Base-by-base conservation (phyloP, 768 basidiomycete genomes). In the Rhodotorula graminis region DNA sequence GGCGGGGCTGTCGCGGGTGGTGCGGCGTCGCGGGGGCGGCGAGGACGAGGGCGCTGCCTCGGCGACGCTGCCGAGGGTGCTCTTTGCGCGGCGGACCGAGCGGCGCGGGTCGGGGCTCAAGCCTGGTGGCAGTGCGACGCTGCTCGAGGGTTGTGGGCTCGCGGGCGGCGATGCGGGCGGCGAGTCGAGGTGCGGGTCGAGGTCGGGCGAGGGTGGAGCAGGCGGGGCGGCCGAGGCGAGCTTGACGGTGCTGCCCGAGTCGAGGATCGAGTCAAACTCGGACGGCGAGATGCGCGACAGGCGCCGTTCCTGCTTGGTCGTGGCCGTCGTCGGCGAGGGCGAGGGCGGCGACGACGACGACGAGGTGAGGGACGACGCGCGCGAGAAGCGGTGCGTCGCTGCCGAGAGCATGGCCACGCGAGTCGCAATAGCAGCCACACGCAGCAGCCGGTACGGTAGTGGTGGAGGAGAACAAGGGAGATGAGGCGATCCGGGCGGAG, bases 241-340 rank as follows among this genome's bases (percentile, higher is more conserved):
- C 2, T 56, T 6, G 15, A 37, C 62, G 0, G 75, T 73, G 10
- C 44, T n/a, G n/a, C 56, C 46, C 2, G 63, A 53, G 19, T n/a
- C 19, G 58, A 76, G 69, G 52, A 76, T 33, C 9, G 47, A 27
- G 50, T 76, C 75, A 27, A 76, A 76, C 42, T 76, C 69, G 23
- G 59, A 61, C 9, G 74, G 71, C 23, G 71, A 52, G 44, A 76
- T 57, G 18, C 71, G 29, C n/a, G 74, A 76, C 23, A 72, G 59
- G 2, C 74, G 61, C 29, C 64, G 63, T 6, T 46, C 14, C 1
- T 47, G 15, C 19, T 31, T 31, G 11, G 29, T 8, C n/a, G 33
- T 2, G 25, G 33, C 31, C 12, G 9, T 16, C 31, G 31, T 27
- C 46, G 60, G n/a, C 33, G 67, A 29, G 9, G 37, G 37, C 37